Evolutionary conservation across 2,329 filamentous ascomycete species (phyloP).

Genomic region (Didymellaceae sp.): DNA sequence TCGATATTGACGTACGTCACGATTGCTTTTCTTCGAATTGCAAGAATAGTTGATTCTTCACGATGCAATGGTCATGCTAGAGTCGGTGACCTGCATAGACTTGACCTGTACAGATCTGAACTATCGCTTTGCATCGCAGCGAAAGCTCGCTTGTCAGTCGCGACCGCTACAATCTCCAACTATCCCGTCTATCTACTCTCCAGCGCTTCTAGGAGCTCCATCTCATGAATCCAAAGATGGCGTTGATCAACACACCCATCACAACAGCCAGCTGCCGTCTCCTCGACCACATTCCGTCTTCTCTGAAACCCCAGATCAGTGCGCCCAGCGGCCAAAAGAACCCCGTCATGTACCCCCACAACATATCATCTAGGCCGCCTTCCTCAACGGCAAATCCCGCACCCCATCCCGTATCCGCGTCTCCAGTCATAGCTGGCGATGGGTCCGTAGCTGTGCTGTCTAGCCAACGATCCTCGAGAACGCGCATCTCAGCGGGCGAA

Average conservation of each 20-base stretch:
- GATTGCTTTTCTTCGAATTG: too few species aligned
- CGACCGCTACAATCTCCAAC: neutral
- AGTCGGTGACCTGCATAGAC: too few species aligned
- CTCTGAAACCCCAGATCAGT: conserved; percentile 81
- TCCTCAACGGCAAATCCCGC: conserved; percentile 61
- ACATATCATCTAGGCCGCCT: conserved; percentile 79
- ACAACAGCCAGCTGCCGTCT: conserved; percentile 86
- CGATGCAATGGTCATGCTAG: too few species aligned
- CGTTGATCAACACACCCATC: conserved; percentile 80
- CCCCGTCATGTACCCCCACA: conserved; percentile 87
- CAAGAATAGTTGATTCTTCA: too few species aligned
- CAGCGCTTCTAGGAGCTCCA: conserved; percentile 2
- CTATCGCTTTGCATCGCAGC: too few species aligned
- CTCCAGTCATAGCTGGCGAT: conserved; percentile 48
- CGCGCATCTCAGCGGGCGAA: conserved; percentile 73
- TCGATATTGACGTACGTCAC: too few species aligned
- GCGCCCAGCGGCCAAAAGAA: conserved; percentile 95
- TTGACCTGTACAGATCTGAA: too few species aligned
- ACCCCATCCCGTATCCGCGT: conserved; percentile 54
- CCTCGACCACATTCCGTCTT: conserved; percentile 86
- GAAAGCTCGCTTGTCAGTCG: too few species aligned
- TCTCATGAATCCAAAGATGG: conserved; percentile 69
- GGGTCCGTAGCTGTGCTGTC: conserved; percentile 63
- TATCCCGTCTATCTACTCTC: neutral
- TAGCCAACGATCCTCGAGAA: conserved; percentile 89